phyloP scores from a whole-genome alignment of 176 grass and related monocot genomes.

The Eragrostis curvula region DNA sequence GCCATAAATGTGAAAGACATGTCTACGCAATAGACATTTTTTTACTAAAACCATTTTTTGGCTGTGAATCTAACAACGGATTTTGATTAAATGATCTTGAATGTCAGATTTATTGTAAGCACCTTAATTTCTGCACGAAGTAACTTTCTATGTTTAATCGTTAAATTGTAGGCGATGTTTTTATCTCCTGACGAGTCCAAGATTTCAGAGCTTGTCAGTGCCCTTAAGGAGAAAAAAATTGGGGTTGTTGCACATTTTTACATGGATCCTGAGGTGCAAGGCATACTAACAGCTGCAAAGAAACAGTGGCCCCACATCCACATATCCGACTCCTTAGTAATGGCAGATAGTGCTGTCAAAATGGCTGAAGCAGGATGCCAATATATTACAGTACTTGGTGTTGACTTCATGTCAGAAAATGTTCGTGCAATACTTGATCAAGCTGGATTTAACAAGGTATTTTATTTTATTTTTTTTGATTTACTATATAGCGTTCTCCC shows the following conservation, averaged over 20 bases:
- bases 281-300: constrained; percentile 89
- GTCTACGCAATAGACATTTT: background rate
- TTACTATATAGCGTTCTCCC: background rate
- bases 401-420: constrained; percentile 99
- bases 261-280: constrained; percentile 99
- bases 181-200: constrained; percentile 80
- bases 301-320: constrained; percentile 95
- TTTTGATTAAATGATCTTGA: background rate
- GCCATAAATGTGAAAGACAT: background rate
- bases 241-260: constrained; percentile 97
- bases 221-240: constrained; percentile 74
- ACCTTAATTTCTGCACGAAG: constrained; percentile 7
- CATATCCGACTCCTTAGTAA: constrained; percentile 95
- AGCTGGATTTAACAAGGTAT: constrained; percentile 87
- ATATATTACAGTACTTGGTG: constrained; percentile 93
- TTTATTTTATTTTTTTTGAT: constrained; percentile 15
- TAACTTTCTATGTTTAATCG: constrained; percentile 21
- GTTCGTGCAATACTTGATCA: constrained; percentile 99
- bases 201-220: constrained; percentile 64
- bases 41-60: background rate
- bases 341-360: constrained; percentile 95
- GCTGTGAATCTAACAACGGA: background rate
- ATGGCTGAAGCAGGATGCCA: constrained; percentile 96
- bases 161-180: constrained; percentile 77
- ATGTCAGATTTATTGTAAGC: constrained; percentile 8